A percentile compares a stretch with the other conserved stretches of the same genome.
These are phyloP conservation scores for Nannochloropsis salina DNA, from an alignment of 108 stramenopile genomes.

Conservation along the genomic window DNA sequence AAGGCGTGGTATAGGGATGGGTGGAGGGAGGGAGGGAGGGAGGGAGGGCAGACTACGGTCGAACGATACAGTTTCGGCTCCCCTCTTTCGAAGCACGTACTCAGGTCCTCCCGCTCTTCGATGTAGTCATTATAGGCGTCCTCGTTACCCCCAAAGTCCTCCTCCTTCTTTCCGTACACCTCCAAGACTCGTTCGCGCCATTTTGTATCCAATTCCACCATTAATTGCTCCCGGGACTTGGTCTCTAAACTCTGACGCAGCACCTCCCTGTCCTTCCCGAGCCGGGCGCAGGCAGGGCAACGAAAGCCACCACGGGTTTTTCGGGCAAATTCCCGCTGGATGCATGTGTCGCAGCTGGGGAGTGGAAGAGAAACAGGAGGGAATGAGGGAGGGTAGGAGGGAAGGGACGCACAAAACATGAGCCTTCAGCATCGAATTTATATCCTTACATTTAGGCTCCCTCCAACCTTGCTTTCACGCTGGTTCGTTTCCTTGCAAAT, in stretches of 20 bases:
- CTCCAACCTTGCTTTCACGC: not conserved
- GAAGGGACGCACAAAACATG: not conserved
- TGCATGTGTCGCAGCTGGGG: not conserved
- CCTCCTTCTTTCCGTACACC: constrained; percentile 9
- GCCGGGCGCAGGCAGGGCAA: not conserved
- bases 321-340: not conserved
- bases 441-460: not conserved
- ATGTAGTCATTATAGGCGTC: not conserved
- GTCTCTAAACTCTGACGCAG: constrained; percentile 19
- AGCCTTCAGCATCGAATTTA: too few relatives aligned
- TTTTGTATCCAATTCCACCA: not conserved
- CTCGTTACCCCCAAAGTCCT: constrained; percentile 11
- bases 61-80: not conserved
- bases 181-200: constrained; percentile 4
- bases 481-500: too few relatives aligned
- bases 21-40: not conserved
- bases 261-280: not conserved
- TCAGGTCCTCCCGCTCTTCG: constrained; percentile 4
- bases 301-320: not conserved
- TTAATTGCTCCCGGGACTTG: not conserved
- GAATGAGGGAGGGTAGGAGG: not conserved
- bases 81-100: not conserved
- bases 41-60: not conserved
- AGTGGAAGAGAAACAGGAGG: not conserved
- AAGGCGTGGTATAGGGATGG: not conserved